Evolutionary conservation across 1,284 basidiomycete genomes (phyloP), one percentile per base, ranked within the genome.

Genomic region (Ustilago tritici): DNA sequence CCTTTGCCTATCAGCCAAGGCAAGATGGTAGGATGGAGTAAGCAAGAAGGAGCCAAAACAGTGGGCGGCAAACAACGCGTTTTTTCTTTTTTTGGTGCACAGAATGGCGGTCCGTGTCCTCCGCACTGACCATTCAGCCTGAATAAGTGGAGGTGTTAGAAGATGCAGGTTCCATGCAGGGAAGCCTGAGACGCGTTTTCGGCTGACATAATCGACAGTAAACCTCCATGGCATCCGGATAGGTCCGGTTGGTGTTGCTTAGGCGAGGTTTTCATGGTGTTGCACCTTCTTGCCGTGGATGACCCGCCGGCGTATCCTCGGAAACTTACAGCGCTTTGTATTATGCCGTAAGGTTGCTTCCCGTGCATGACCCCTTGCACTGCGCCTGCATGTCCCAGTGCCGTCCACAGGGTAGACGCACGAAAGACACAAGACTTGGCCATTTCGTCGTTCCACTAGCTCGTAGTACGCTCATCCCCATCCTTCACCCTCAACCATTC

Each of bases 21-120:
- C 11, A 28, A 28, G 47, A 17, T 14, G 47, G 47, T 49, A 31
- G 47, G n/a, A 50, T 50, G 23, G 31, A 50, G 14, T 31, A 17
- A 31, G 28, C 28, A 31, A 50, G 28, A 17, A 46, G 38, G 11
- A 7, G 23, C 49, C 43, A 19, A 46, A 46, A 46, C 43, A 46
- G 43, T 46, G 43, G 43, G 43, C 43, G 43, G 28, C 31, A 32
- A 19, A 32, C 11, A 50, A 50, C 49, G 53, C 53, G 53, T 23
- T 36, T 12, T 17, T n/a, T 12, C 19, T 0, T 32, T 54, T 54
- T 53, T 54, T 54, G 53, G 53, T 34, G 53, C 53, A 28, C 34
- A 38, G 36, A 36, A 38, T 34, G 23, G n/a, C 31, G 53, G 53
- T 36, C 34, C 34, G 53, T 54, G 53, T 28, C 36, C 15, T 10